Evolutionary conservation across 2,329 filamentous ascomycete genomes (phyloP).

Genomic region (Cylindrodendrum hubeiense): DNA sequence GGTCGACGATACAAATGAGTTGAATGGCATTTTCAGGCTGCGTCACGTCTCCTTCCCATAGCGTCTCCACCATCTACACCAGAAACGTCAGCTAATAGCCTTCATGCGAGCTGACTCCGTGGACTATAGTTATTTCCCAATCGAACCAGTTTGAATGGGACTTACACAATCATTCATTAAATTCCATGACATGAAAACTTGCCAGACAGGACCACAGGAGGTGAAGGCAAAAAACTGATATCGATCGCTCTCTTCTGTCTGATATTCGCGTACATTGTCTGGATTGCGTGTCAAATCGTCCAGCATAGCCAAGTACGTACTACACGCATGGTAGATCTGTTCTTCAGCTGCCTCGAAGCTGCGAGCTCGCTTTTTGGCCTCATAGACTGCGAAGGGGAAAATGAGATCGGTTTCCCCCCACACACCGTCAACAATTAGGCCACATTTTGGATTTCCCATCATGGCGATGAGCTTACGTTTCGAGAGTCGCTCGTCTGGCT

Average conservation of each 20-base stretch:
- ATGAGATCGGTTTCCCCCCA: neutral
- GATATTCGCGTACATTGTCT: neutral
- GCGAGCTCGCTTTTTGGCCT: neutral
- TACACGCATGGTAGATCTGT: conserved; percentile 1
- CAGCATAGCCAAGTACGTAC: neutral
- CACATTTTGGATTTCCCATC: neutral
- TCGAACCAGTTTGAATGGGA: neutral
- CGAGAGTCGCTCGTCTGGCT: neutral
- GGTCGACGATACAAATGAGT: neutral
- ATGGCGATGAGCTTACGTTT: neutral
- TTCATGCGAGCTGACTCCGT: too few species aligned
- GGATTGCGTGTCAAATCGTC: conserved; percentile 3
- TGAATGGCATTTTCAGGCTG: neutral
- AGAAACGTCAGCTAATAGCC: neutral
- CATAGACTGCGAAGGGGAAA: neutral
- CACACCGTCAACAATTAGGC: neutral
- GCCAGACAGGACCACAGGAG: neutral
- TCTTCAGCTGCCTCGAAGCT: neutral
- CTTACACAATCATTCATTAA: neutral
- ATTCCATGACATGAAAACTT: neutral
- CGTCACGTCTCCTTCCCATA: conserved; percentile 1
- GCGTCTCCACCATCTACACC: neutral
- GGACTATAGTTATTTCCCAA: too few species aligned
- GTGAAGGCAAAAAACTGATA: conserved; percentile 3
- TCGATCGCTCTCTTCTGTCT: neutral